Base-by-base conservation (phyloP, 1,139 yeast genomes). In the Candida sanyaensis region DNA sequence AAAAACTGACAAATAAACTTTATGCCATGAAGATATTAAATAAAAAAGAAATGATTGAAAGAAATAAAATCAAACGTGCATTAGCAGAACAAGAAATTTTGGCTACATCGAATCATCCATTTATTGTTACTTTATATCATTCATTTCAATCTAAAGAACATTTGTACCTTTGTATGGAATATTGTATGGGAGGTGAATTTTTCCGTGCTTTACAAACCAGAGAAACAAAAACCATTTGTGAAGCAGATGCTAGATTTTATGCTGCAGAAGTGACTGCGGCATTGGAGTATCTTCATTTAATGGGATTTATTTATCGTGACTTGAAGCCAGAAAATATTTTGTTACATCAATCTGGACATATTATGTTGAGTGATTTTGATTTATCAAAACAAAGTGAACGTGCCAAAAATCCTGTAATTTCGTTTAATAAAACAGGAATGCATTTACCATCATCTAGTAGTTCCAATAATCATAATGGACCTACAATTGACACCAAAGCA, bases 141-240 rank as follows among this genome's bases (percentile, higher is more conserved):
- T 91, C 97, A 0, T 95, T 95, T 71, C 99, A 95, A 67, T 87
- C 96, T 10, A 95, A 89, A 48, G 97, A 92, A 55, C 84, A 88
- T 62, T 70, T 95, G n/a, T 95, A 92, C 61, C 78, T 95, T 45
- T 95, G 99, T 64, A 92, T 95, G 97, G 99, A 95, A 66, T 95
- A 93, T 61, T 95, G 99, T 64, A 91, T 93, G 95, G 99, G 99
- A 21, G 99, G 99, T 42, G 99, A 95, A 68, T 95, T 95, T 63
- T 95, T 95, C 74, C 75, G 99, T 50, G 99, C 99, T 0, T 71
- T 95, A 46, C 99, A 95, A 68, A 91, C 97, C 0, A 78, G 97
- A 52, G 88, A 85, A 52, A 82, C 92, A 45, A 90, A 91, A 63
- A 88, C 96, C 53, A 85, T 95, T 12, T 77, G 83, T 34, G 99